Conservation (phyloP, 2,329 filamentous ascomycete species). For the Huntiella bhutanensis region DNA sequence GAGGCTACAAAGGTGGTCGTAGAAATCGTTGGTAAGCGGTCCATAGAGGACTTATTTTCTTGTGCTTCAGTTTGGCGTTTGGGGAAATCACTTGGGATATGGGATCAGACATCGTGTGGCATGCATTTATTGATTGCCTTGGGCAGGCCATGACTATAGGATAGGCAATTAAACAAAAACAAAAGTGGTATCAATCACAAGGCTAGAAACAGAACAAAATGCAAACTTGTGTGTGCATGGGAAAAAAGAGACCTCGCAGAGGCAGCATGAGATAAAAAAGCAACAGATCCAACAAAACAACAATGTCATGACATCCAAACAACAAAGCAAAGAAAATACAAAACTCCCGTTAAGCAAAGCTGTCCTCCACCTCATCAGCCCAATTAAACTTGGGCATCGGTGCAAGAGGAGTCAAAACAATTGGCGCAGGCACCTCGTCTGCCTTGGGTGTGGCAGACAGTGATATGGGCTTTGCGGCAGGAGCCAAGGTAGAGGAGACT, state of each 20-base stretch:
- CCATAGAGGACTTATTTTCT: background rate
- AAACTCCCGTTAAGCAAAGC: slow-evolving; percentile 18
- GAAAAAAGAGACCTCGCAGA: no score
- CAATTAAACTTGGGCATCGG: slow-evolving; percentile 27
- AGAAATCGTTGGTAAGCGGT: slow-evolving; percentile 27
- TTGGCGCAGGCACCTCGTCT: slow-evolving; percentile 12
- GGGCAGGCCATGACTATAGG: background rate
- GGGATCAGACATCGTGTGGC: background rate
- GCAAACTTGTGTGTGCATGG: no score
- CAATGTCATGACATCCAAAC: background rate
- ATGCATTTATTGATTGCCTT: background rate
- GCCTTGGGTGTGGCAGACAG: no score
- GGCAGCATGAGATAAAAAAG: no score
- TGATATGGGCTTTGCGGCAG: no score
- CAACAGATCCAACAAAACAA: background rate
- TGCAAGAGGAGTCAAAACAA: slow-evolving; percentile 18
- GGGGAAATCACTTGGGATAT: background rate
- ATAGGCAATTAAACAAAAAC: background rate
- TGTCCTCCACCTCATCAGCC: slow-evolving; percentile 39
- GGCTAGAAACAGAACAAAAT: no score
- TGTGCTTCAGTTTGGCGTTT: background rate
- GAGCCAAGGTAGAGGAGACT: no score
- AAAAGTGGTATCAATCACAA: no score
- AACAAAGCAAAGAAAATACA: background rate
- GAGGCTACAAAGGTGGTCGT: slow-evolving; percentile 29